Conservation (phyloP, 768 basidiomycete species). For the Podaxis sp. region DNA sequence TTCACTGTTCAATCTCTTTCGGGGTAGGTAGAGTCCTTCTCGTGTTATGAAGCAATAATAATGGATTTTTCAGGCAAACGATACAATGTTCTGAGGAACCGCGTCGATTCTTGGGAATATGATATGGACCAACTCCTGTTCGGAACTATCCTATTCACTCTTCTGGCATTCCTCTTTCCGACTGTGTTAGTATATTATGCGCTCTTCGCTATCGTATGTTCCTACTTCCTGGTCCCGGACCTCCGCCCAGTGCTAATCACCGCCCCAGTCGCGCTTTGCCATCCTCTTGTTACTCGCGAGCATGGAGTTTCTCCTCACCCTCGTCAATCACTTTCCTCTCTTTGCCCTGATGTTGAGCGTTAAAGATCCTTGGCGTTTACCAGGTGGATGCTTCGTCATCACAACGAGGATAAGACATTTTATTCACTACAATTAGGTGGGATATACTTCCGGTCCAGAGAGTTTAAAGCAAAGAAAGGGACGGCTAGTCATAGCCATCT, state of each 20-base stretch:
- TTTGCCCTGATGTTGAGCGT: constrained; percentile 82
- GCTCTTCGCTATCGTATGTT: constrained; percentile 67
- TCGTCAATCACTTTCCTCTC: constrained; percentile 91
- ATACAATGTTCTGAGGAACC: constrained; percentile 80
- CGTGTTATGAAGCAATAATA: background rate
- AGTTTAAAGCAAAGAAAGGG: constrained; percentile 5
- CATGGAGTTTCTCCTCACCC: constrained; percentile 65
- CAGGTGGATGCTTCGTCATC: constrained; percentile 49
- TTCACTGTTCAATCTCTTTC: constrained; percentile 86
- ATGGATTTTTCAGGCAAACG: constrained; percentile 66
- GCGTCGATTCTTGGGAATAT: constrained; percentile 90
- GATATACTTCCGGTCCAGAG: constrained; percentile 17
- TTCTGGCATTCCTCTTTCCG: constrained; percentile 78
- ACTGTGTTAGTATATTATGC: constrained; percentile 86
- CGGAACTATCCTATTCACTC: constrained; percentile 86
- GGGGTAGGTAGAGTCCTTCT: constrained; percentile 50
- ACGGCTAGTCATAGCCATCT: constrained; percentile 23
- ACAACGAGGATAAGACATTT: no score
- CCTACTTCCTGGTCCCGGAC: background rate
- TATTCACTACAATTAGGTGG: constrained; percentile 26
- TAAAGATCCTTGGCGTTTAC: constrained; percentile 82
- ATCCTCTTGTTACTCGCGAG: constrained; percentile 60
- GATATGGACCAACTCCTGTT: constrained; percentile 94
- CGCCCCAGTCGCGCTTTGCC: constrained; percentile 28
- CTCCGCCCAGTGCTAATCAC: constrained; percentile 45